A percentile compares a stretch with the other conserved stretches of the same genome.
Evolutionary conservation across 495 filamentous ascomycete species (phyloP).

Genomic region (Penicillium canescens): DNA sequence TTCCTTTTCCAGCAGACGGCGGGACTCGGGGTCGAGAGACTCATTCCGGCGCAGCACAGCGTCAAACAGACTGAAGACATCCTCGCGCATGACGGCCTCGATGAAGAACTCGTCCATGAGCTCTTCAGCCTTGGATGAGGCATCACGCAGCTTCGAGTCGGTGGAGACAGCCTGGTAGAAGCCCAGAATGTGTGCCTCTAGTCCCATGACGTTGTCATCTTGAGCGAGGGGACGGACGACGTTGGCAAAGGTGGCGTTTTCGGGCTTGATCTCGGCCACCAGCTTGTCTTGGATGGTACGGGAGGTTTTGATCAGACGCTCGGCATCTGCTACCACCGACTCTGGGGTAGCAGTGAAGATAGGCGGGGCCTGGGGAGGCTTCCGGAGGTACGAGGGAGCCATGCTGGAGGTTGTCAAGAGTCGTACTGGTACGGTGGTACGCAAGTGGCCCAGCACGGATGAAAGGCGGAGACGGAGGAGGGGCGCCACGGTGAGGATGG

Average conservation of each 20-base stretch:
- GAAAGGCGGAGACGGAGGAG: conserved; percentile 56
- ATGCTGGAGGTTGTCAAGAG: conserved; percentile 64
- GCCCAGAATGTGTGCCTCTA: conserved; percentile 61
- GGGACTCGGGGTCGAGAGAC: conserved; percentile 62
- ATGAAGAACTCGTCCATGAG: conserved; percentile 67
- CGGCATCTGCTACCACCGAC: conserved; percentile 73
- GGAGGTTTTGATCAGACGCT: conserved; percentile 68
- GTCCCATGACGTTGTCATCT: conserved; percentile 64
- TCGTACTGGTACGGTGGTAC: conserved; percentile 33
- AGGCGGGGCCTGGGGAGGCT: conserved; percentile 82
- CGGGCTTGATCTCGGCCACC: conserved; percentile 63
- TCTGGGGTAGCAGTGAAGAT: conserved; percentile 80
- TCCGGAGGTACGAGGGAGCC: conserved; percentile 61
- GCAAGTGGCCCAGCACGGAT: conserved; percentile 64
- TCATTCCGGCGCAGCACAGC: conserved; percentile 59
- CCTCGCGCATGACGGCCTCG: conserved; percentile 67
- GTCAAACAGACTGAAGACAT: conserved; percentile 64
- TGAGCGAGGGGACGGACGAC: conserved; percentile 63
- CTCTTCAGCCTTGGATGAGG: conserved; percentile 67
- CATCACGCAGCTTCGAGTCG: conserved; percentile 67
- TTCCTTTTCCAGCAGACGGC: conserved; percentile 65
- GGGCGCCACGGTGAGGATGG: conserved; percentile 75
- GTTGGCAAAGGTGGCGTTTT: conserved; percentile 65
- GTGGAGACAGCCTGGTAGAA: conserved; percentile 83
- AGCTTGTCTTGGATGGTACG: conserved; percentile 73